Evolutionary conservation across 495 filamentous ascomycete genomes (phyloP).

Genomic region (Tuber umbilicatum): DNA sequence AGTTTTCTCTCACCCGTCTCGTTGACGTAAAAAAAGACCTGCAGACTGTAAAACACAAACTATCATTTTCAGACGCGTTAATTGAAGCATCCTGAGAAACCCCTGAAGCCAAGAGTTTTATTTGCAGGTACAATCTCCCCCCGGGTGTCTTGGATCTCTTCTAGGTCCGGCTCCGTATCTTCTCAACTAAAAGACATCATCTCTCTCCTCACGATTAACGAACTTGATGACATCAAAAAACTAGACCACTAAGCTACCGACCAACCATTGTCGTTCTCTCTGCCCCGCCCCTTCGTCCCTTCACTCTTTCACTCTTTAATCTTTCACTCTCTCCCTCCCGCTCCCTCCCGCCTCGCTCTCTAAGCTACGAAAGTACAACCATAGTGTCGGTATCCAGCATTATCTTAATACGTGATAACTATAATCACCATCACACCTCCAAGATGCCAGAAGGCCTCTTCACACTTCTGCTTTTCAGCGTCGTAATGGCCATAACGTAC

Average conservation of each 20-base stretch:
- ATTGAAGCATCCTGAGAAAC: neutral
- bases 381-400: neutral
- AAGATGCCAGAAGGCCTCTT: slow-evolving; percentile 62
- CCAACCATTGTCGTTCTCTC: neutral
- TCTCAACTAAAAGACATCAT: neutral
- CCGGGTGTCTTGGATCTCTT: neutral
- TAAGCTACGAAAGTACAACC: neutral
- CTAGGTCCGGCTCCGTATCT: neutral
- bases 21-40: neutral
- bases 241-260: neutral
- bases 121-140: neutral
- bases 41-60: neutral
- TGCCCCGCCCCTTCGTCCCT: too few relatives aligned
- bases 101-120: slow-evolving; percentile 2
- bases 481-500: slow-evolving; percentile 93
- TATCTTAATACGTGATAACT: neutral
- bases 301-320: neutral
- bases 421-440: neutral
- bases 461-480: slow-evolving; percentile 74
- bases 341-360: neutral
- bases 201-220: neutral
- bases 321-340: neutral
- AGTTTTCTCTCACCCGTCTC: neutral
- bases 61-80: neutral
- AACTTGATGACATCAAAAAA: neutral